Evolutionary conservation across 768 basidiomycete species (phyloP), one percentile per base, ranked within the genome.

Genomic region (Lyophyllum decastes): DNA sequence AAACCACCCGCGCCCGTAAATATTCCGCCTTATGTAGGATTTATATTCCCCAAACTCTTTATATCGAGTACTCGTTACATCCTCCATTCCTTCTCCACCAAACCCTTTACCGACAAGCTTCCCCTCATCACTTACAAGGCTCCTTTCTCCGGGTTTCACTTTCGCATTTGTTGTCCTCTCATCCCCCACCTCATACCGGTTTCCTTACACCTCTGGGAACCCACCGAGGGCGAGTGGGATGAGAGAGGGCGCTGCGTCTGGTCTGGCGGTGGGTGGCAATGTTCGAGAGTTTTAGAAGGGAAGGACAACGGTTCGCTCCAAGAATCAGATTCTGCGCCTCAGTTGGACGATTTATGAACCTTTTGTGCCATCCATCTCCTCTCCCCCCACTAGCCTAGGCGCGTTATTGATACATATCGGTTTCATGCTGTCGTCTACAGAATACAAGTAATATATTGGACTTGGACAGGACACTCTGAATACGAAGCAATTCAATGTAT

Each of bases 171-270:
- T 86, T 80, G 77, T 88, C 88, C 87, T 89, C 85, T 70, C 74
- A 72, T 82, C 81, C 78, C 66, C 85, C 85, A 85, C 82, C 78
- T 82, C 74, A 67, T 68, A 70, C 66, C 66, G 63, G 59, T 62
- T 69, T 60, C 61, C 63, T 62, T 49, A 60, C 59, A 51, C 59
- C 58, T 64, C 54, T 57, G 63, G 64, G 69, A 67, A 58, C 59
- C 57, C 60, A 68, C 67, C 53, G 82, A 80, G 84, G 87, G 87
- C 75, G 82, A 73, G 88, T 67, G 76, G 73, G 79, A 70, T 75
- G 74, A 77, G 83, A 90, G 89, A 90, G 88, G 88, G 88, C 88
- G 77, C 76, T 84, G 78, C 76, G 82, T 76, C 70, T 73, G 72
- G 59, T 49, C 27, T 65, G 65, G 35, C 48, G 60, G 56, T 55